Base-by-base conservation (phyloP, 495 filamentous ascomycete species). In the Pyrenula massariospora region DNA sequence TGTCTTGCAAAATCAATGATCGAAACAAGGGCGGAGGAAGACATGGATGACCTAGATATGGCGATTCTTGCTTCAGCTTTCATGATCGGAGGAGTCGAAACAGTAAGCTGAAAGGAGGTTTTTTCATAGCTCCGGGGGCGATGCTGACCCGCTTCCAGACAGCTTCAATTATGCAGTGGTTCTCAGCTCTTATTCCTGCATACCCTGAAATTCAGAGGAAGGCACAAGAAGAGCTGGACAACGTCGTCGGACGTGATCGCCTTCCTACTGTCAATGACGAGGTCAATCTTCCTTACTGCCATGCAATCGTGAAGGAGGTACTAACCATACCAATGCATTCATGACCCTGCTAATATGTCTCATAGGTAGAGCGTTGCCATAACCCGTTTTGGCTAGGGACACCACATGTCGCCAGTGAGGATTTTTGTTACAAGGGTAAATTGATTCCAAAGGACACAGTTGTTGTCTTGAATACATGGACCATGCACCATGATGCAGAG, bases 351-450 rank as follows among this genome's bases (percentile, higher is more conserved):
- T 0, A 67, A 73, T 56, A 65, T 1, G 65, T 86, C 31, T 42
- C 15, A 15, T 15, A 42, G 31, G 31, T 42, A 8, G 31, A 42
- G 15, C 31, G 31, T 15, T 42, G 31, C 31, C 31, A 42, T 42
- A 42, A 42, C 31, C 31, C 31, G 8, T 42, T 42, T 42, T 42
- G 31, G 31, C 31, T 42, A 15, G 31, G 31, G 31, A 42, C 31
- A 23, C 79, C 84, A 0, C 84, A 88, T 60, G 68, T 67, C 2
- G 69, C 74, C 1, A 66, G 70, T 5, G 65, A 76, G n/a, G 82
- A 83, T 54, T 78, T 83, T 58, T 64, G 70, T 12, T 77, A 73
- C 49, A 58, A 72, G 1, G 80, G 77, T 12, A 78, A 73, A 59
- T 64, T 70, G 3, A 79, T 83, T 52, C 79, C 81, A 3, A 75